phyloP scores from a whole-genome alignment of 129 eudicot species.

The Tagetes patula region DNA sequence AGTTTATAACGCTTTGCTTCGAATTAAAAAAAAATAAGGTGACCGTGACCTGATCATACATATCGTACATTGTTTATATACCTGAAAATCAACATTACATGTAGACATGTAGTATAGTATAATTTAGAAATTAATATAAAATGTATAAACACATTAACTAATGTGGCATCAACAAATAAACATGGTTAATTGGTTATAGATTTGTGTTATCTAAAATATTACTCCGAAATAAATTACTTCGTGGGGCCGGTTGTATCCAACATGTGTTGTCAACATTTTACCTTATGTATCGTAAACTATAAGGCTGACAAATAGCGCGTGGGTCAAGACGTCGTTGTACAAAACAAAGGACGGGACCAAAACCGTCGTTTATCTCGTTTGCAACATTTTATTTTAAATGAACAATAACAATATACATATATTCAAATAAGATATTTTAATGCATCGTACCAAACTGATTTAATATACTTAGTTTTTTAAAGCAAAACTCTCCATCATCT shows the following conservation, averaged over 20 bases:
- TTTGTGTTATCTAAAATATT: neutral
- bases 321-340: constrained; percentile 33
- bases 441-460: no score
- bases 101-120: no score
- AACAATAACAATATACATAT: no score
- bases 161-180: neutral
- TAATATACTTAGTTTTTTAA: no score
- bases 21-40: no score
- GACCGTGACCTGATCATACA: no score
- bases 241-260: constrained; percentile 20
- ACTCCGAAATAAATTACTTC: neutral
- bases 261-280: constrained; percentile 34
- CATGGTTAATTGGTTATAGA: neutral
- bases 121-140: no score
- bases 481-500: no score
- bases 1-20: no score
- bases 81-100: no score
- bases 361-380: constrained; percentile 26
- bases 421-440: no score
- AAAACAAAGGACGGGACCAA: constrained; percentile 29
- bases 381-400: neutral
- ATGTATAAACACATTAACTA: neutral
- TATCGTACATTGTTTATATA: no score
- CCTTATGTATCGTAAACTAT: neutral
- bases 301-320: constrained; percentile 20